Percentiles rank a stretch among this genome's conserved stretches.
Conservation (phyloP, 208 protist species). For the Acanthamoeba lenticulata region DNA sequence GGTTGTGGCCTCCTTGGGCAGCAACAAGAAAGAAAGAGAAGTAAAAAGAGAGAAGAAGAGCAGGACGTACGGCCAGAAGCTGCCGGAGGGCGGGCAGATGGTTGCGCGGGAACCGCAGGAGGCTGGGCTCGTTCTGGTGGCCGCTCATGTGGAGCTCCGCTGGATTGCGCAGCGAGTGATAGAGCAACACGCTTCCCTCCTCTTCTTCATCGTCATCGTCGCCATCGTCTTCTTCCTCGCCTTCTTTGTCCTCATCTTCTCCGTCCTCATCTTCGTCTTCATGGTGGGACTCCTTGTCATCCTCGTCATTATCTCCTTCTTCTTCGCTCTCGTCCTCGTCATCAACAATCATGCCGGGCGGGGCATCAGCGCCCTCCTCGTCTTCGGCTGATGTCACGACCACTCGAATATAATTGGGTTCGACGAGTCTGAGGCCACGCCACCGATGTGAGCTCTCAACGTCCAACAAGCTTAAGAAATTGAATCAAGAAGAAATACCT, state of each 20-base stretch:
- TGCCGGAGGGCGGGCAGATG: neutral
- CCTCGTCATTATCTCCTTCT: neutral
- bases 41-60: neutral
- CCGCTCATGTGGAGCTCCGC: constrained; percentile 37
- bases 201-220: neutral
- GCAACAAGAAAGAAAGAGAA: neutral
- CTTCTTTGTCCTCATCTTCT: neutral
- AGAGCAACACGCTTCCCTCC: constrained; percentile 32
- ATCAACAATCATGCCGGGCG: neutral
- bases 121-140: constrained; percentile 8
- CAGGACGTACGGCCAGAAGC: neutral
- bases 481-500: neutral
- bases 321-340: neutral
- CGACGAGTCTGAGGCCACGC: neutral
- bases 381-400: neutral
- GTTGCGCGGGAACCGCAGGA: constrained; percentile 1
- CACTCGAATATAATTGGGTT: constrained; percentile 8
- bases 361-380: constrained; percentile 2
- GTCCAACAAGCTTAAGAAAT: too few relatives aligned
- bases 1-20: too few relatives aligned
- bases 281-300: neutral
- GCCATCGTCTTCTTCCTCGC: neutral
- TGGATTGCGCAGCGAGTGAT: constrained; percentile 2
- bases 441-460: too few relatives aligned
- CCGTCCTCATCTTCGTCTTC: neutral